Conservation (phyloP, 2,329 filamentous ascomycete genomes). For the Penicillium polonicum region DNA sequence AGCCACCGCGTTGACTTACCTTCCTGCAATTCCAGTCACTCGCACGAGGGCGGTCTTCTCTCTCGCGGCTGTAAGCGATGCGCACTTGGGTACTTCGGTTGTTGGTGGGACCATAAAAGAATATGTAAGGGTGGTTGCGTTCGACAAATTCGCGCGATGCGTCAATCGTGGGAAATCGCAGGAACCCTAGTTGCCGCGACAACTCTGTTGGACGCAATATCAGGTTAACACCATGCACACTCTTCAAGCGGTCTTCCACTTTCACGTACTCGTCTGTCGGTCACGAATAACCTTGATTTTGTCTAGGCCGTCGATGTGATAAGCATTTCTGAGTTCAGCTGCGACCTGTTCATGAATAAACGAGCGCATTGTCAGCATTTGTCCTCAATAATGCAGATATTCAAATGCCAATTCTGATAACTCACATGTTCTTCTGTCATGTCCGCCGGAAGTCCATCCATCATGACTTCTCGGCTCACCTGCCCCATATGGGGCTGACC, state of each 20-base stretch:
- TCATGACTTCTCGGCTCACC: constrained; percentile 51
- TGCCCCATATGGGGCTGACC: constrained; percentile 40
- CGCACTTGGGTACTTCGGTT: constrained; percentile 47
- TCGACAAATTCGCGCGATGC: constrained; percentile 56
- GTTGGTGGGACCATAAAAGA: constrained; percentile 50
- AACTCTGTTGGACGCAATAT: constrained; percentile 42
- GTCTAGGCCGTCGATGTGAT: constrained; percentile 54
- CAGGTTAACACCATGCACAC: neutral
- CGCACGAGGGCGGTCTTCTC: constrained; percentile 50
- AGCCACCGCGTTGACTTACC: constrained; percentile 32
- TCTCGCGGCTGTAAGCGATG: constrained; percentile 55
- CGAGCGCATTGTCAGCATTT: neutral
- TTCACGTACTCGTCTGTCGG: constrained; percentile 53
- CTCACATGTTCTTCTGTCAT: constrained; percentile 54
- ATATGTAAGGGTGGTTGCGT: constrained; percentile 51
- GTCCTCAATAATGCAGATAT: neutral
- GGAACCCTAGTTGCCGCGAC: constrained; percentile 58
- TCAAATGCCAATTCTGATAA: constrained; percentile 8
- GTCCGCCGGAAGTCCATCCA: constrained; percentile 51
- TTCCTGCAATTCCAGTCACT: constrained; percentile 59
- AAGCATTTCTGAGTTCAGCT: constrained; percentile 53
- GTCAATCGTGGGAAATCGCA: constrained; percentile 52
- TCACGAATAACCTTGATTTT: constrained; percentile 60
- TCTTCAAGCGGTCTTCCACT: neutral
- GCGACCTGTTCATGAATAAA: constrained; percentile 49